Evolutionary conservation across 2,329 filamentous ascomycete genomes (phyloP).

Genomic region (Fusarium bactridioides): DNA sequence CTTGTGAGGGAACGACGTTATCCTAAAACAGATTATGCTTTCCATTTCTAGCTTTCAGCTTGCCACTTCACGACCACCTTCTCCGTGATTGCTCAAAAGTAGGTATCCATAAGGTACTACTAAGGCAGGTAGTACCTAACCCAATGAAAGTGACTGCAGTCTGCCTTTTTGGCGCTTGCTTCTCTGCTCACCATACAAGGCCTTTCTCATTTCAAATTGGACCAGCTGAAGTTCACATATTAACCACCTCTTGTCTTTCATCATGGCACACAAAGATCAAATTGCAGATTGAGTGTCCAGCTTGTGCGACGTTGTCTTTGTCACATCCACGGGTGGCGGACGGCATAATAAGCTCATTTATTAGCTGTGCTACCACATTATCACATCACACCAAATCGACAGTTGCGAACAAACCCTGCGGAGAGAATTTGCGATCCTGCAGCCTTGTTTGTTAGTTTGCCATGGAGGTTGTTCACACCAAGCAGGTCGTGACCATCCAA

Average conservation of each 20-base stretch:
- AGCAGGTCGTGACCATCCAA: slow-evolving; percentile 10
- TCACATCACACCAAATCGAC: slow-evolving; percentile 21
- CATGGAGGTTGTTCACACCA: slow-evolving; percentile 20
- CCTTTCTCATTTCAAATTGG: background rate
- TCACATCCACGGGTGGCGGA: slow-evolving; percentile 25
- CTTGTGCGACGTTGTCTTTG: slow-evolving; percentile 16
- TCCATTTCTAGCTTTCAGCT: slow-evolving; percentile 33
- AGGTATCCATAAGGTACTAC: background rate
- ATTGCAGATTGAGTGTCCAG: slow-evolving; percentile 18
- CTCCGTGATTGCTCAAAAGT: slow-evolving; percentile 17
- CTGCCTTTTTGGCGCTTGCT: background rate
- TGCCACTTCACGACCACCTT: slow-evolving; percentile 32
- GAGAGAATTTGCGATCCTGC: slow-evolving; percentile 14
- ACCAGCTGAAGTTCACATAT: slow-evolving; percentile 1
- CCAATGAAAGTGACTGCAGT: background rate
- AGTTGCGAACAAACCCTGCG: background rate
- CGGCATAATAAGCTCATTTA: slow-evolving; percentile 28
- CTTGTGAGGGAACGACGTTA: slow-evolving; percentile 10
- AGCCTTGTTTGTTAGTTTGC: slow-evolving; percentile 21
- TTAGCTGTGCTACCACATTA: slow-evolving; percentile 28
- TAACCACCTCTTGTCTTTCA: slow-evolving; percentile 5
- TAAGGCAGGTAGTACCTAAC: background rate
- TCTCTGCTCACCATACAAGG: slow-evolving; percentile 9
- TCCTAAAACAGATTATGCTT: slow-evolving; percentile 33
- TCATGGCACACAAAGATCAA: slow-evolving; percentile 26